Conservation (phyloP, 2,329 filamentous ascomycete genomes). For the Penicillium sp. region DNA sequence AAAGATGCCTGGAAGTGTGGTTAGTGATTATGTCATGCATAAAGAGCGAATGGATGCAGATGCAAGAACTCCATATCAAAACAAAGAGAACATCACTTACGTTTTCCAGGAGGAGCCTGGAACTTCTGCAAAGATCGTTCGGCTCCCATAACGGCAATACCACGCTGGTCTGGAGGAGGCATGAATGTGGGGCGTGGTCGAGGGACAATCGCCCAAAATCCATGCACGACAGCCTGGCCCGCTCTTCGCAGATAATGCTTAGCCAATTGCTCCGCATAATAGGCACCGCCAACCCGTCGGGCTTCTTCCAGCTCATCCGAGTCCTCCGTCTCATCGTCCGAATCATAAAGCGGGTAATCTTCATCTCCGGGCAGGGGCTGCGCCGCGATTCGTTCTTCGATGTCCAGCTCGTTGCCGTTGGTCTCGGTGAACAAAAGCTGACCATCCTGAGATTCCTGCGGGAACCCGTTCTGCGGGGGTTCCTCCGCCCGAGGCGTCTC, state of each 20-base stretch:
- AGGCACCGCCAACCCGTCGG: conserved; percentile 66
- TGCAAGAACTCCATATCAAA: no score
- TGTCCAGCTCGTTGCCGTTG: conserved; percentile 54
- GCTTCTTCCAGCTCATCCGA: conserved; percentile 72
- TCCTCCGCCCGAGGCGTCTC: conserved; percentile 35
- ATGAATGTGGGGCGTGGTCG: conserved; percentile 44
- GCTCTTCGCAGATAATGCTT: conserved; percentile 48
- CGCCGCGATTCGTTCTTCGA: conserved; percentile 74
- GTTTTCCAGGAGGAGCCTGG: conserved; percentile 54
- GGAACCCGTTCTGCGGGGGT: conserved; percentile 2
- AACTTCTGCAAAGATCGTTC: conserved; percentile 49
- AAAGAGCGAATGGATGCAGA: background rate
- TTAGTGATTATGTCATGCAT: conserved; percentile 6
- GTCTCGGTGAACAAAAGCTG: conserved; percentile 43
- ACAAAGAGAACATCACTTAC: conserved; percentile 32
- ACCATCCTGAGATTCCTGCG: conserved; percentile 31
- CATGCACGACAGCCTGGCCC: conserved; percentile 41
- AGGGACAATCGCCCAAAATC: conserved; percentile 51
- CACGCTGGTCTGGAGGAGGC: conserved; percentile 35
- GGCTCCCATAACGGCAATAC: conserved; percentile 39
- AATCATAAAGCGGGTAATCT: conserved; percentile 85
- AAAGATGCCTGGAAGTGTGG: conserved; percentile 63
- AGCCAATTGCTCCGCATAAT: conserved; percentile 61
- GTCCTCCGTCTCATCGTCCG: conserved; percentile 72
- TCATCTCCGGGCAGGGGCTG: conserved; percentile 55